These are phyloP conservation scores for barley (Hordeum vulgare) DNA, from an alignment of 176 grass and related monocot genomes.

Conservation along the genomic window MorexV3_pseudomolecules_assembly NC_058524.1:563245356-563245855, in stretches of 20 bases:
- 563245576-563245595: background rate
- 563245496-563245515: background rate
- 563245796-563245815: constrained; percentile 1
- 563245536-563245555: background rate
- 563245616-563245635: constrained; percentile 13
- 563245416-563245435: background rate
- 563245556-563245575: background rate
- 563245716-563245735: constrained; percentile 75
- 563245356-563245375: background rate
- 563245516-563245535: background rate
- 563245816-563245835: constrained; percentile 5
- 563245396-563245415: background rate
- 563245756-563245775: constrained; percentile 86
- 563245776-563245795: constrained; percentile 61
- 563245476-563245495: background rate
- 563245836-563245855: background rate
- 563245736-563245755: constrained; percentile 80
- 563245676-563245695: constrained; percentile 92
- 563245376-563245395: background rate
- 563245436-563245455: background rate
- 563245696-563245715: constrained; percentile 94
- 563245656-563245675: constrained; percentile 82
- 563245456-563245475: background rate
- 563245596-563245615: background rate
- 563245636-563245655: constrained; percentile 40